A percentile compares a stretch with the other conserved stretches of the same genome.
phyloP scores from a whole-genome alignment of 2,329 filamentous ascomycete genomes.

The Parasarocladium wereldwijsianum region DNA sequence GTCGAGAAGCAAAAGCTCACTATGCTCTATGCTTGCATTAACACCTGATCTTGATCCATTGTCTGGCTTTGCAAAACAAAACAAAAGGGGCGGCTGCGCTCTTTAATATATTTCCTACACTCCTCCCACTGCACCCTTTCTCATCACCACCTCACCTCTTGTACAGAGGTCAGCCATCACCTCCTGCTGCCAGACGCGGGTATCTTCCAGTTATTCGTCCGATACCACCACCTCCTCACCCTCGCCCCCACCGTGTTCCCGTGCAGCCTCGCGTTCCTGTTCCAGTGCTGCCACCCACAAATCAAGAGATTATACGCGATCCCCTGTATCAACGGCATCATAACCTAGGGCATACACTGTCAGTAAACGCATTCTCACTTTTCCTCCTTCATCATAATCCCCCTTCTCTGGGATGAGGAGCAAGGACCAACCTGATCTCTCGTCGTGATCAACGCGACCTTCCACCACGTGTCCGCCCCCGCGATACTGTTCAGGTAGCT shows the following conservation, averaged over 20 bases:
- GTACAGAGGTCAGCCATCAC: no score
- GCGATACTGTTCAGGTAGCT: slow-evolving; percentile 88
- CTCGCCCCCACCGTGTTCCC: slow-evolving; percentile 65
- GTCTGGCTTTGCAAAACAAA: no score
- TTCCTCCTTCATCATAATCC: not conserved
- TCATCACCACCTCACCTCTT: no score
- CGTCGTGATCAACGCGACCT: slow-evolving; percentile 69
- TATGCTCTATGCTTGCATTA: no score
- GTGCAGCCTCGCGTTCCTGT: slow-evolving; percentile 59
- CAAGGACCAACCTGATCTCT: slow-evolving; percentile 62
- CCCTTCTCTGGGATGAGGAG: not conserved
- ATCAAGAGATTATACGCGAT: slow-evolving; percentile 76
- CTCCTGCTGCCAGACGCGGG: slow-evolving; percentile 20
- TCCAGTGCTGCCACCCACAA: slow-evolving; percentile 83
- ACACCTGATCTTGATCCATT: no score
- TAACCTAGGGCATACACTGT: slow-evolving; percentile 35
- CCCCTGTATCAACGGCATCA: slow-evolving; percentile 80
- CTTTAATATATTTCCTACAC: no score
- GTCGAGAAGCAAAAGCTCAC: no score
- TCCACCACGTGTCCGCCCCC: slow-evolving; percentile 63
- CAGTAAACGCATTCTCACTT: not conserved
- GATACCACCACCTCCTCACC: slow-evolving; percentile 86
- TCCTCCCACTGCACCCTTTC: no score
- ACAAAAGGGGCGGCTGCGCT: no score
- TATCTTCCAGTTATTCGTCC: slow-evolving; percentile 78